Evolutionary conservation across 2,329 filamentous ascomycete genomes (phyloP).

Genomic region (Diaporthe australafricana): DNA sequence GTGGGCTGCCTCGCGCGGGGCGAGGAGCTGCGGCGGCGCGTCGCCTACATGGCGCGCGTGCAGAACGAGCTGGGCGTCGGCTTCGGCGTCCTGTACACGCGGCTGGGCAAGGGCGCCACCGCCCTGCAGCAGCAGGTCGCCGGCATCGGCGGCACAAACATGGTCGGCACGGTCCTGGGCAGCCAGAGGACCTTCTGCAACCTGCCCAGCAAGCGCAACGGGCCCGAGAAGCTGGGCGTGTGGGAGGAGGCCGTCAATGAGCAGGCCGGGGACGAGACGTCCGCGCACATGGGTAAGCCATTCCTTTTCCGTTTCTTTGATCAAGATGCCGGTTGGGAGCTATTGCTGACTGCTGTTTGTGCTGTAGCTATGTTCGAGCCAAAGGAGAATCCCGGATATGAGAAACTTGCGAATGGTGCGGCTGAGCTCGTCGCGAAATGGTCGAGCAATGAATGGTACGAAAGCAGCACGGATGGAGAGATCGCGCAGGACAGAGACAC

Average conservation of each 20-base stretch:
- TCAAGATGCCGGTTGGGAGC: not conserved
- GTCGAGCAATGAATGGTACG: slow-evolving; percentile 75
- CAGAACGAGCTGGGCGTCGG: slow-evolving; percentile 75
- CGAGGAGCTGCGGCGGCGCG: slow-evolving; percentile 81
- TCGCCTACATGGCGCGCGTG: slow-evolving; percentile 75
- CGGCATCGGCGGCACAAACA: slow-evolving; percentile 66
- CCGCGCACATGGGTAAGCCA: slow-evolving; percentile 78
- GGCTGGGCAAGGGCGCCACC: slow-evolving; percentile 77
- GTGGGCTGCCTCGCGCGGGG: slow-evolving; percentile 89
- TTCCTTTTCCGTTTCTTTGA: not conserved
- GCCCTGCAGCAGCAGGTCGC: slow-evolving; percentile 56
- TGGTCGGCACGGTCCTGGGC: slow-evolving; percentile 71
- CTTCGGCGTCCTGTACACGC: slow-evolving; percentile 89
- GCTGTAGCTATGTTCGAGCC: slow-evolving; percentile 77
- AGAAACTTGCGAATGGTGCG: slow-evolving; percentile 73
- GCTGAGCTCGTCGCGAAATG: slow-evolving; percentile 74
- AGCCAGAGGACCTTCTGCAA: slow-evolving; percentile 90
- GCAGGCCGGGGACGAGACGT: slow-evolving; percentile 80
- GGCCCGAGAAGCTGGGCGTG: slow-evolving; percentile 51
- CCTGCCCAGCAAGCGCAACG: slow-evolving; percentile 68
- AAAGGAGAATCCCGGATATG: slow-evolving; percentile 78
- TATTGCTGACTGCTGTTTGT: not conserved
- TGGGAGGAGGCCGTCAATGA: slow-evolving; percentile 85
- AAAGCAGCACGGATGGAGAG: slow-evolving; percentile 57
- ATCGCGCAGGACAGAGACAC: slow-evolving; percentile 19